phyloP scores from a whole-genome alignment of 208 protist species.

The Acanthamoeba royreba region DNA sequence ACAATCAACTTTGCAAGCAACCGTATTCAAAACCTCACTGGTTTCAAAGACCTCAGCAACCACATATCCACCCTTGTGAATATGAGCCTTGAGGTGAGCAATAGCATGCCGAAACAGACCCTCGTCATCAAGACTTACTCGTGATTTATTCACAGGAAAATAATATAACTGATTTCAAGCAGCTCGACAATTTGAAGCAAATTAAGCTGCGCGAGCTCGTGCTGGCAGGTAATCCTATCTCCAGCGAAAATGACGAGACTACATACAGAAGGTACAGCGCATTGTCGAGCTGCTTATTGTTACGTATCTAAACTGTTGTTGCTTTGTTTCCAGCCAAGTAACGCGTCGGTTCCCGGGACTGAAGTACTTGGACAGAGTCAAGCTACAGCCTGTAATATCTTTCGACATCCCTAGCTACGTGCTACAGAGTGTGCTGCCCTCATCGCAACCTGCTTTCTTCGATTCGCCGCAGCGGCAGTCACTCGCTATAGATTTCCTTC shows the following conservation, averaged over 20 bases:
- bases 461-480: background rate
- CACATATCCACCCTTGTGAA: slow-evolving; percentile 8
- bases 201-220: slow-evolving; percentile 44
- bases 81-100: slow-evolving; percentile 34
- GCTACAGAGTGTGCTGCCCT: slow-evolving; percentile 35
- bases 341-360: slow-evolving; percentile 31
- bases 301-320: background rate
- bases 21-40: background rate
- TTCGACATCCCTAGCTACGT: slow-evolving; percentile 46
- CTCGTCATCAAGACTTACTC: background rate
- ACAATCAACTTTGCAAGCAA: slow-evolving; percentile 36
- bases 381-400: slow-evolving; percentile 31
- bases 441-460: background rate
- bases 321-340: background rate
- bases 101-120: no score
- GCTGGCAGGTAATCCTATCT: slow-evolving; percentile 23
- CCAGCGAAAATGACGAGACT: background rate
- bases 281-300: background rate
- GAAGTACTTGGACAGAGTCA: slow-evolving; percentile 46
- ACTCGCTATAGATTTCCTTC: background rate
- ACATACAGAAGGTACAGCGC: background rate
- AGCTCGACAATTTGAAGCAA: slow-evolving; percentile 29
- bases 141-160: background rate
- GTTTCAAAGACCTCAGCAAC: slow-evolving; percentile 9
- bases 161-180: slow-evolving; percentile 25